Conservation (phyloP, 2,329 filamentous ascomycete species). For the Dactylellina sp. region DNA sequence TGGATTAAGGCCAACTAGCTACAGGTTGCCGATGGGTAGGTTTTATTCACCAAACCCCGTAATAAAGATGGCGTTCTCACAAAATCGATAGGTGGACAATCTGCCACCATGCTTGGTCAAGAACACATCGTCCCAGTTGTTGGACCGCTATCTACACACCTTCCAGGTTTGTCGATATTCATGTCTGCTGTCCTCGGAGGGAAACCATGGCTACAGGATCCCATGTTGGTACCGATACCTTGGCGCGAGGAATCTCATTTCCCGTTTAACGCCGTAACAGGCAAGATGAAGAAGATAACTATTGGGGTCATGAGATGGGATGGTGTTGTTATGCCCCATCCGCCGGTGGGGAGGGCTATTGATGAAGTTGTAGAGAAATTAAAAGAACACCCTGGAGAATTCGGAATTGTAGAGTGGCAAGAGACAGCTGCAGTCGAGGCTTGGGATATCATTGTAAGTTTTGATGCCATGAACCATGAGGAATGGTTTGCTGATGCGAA, state of each 20-base stretch:
- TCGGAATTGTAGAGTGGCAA: constrained; percentile 71
- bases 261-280: constrained; percentile 51
- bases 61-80: background rate
- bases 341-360: constrained; percentile 71
- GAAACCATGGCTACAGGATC: constrained; percentile 56
- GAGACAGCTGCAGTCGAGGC: constrained; percentile 69
- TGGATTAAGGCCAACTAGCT: constrained; percentile 65
- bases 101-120: constrained; percentile 63
- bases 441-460: constrained; percentile 66
- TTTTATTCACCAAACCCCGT: background rate
- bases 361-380: constrained; percentile 69
- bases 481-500: constrained; percentile 54
- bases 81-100: constrained; percentile 27
- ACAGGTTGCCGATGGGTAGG: constrained; percentile 64
- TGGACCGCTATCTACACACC: constrained; percentile 69
- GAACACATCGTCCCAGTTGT: constrained; percentile 68
- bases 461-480: constrained; percentile 25
- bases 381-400: constrained; percentile 65
- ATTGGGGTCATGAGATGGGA: constrained; percentile 73
- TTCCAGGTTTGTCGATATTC: constrained; percentile 50
- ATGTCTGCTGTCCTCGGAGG: constrained; percentile 49
- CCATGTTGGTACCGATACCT: constrained; percentile 52
- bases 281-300: constrained; percentile 66
- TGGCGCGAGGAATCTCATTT: constrained; percentile 53
- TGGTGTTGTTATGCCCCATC: constrained; percentile 71